Conservation (phyloP, 495 filamentous ascomycete genomes). For the Hyaloscypha bicolor region DNA sequence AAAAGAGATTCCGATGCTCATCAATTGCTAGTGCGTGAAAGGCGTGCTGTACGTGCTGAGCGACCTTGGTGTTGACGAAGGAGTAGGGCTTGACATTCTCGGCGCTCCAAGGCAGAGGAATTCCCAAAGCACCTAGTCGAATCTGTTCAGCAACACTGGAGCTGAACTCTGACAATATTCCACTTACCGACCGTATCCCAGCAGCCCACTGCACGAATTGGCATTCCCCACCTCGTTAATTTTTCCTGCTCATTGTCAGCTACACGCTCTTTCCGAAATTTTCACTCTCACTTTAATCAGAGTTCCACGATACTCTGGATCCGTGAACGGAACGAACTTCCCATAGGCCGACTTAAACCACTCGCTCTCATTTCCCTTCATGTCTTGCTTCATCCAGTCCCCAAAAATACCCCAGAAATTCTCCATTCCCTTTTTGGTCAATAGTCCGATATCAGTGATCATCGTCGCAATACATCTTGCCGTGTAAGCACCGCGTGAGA, state of each 20-base stretch:
- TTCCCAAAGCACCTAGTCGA: constrained; percentile 26
- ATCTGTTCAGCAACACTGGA: neutral
- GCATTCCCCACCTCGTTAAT: constrained; percentile 26
- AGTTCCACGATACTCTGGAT: constrained; percentile 16
- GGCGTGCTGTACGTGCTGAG: constrained; percentile 62
- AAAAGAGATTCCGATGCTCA: constrained; percentile 64
- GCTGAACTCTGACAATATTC: neutral
- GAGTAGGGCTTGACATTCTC: constrained; percentile 30
- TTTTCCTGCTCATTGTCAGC: constrained; percentile 13
- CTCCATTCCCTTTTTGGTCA: constrained; percentile 66
- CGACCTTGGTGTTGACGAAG: constrained; percentile 56
- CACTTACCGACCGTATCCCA: constrained; percentile 57
- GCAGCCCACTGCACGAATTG: constrained; percentile 48
- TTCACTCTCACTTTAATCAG: constrained; percentile 24
- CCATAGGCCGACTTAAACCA: constrained; percentile 24
- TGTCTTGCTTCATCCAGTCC: constrained; percentile 60
- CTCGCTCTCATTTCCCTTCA: constrained; percentile 35
- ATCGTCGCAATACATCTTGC: constrained; percentile 65
- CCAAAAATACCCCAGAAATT: constrained; percentile 65
- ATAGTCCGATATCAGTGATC: constrained; percentile 61
- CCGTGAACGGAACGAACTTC: constrained; percentile 19
- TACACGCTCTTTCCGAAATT: neutral
- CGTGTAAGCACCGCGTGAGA: constrained; percentile 75
- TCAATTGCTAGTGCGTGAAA: constrained; percentile 78
- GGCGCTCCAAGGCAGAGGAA: constrained; percentile 18